Evolutionary conservation across 1,139 yeast species (phyloP), one percentile per base, ranked within the genome.

Genomic region (Blastobotrys indianensis): DNA sequence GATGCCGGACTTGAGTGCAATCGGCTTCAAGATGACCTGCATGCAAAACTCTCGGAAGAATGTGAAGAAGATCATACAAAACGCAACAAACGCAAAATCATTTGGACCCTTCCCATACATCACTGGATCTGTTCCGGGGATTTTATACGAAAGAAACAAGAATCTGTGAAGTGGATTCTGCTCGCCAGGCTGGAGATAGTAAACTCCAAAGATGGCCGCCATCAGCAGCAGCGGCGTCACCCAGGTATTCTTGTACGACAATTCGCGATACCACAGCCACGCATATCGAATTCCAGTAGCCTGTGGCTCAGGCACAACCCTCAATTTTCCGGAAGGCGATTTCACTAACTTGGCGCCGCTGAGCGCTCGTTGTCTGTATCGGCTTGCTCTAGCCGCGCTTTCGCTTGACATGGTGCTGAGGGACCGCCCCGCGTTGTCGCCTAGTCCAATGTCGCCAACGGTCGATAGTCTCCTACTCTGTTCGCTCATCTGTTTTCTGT

Each of bases 41-140:
- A 92, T 90, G 57, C 80, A 64, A 62, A 92, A 90, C 65, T 92
- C 98, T 58, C 99, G 79, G 55, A 81, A 73, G 62, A 92, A 92
- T 0, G 96, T 85, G 74, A 92, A 90, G 57, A 88, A 82, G 39
- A 92, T 67, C 72, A 92, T 85, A 67, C 85, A 83, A 63, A 78
- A 88, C 33, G 73, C 73, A 17, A 90, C 87, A 70, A 90, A 92
- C 37, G 75, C 75, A 53, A 88, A 76, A 66, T 92, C 99, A 57
- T 82, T 80, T 41, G 64, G 72, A 49, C 99, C 99, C 65, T 94
- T 92, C 35, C 86, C 97, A 62, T 90, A 92, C 59, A 67, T 41
- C 17, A 42, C 54, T 11, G 63, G 60, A 12, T 56, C 59, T 16
- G 54, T 44, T 44, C 76, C 78, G 31, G 70, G 73, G 37, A 83